Conservation (phyloP, 2,329 filamentous ascomycete species). For the Biscogniauxia sp. region DNA sequence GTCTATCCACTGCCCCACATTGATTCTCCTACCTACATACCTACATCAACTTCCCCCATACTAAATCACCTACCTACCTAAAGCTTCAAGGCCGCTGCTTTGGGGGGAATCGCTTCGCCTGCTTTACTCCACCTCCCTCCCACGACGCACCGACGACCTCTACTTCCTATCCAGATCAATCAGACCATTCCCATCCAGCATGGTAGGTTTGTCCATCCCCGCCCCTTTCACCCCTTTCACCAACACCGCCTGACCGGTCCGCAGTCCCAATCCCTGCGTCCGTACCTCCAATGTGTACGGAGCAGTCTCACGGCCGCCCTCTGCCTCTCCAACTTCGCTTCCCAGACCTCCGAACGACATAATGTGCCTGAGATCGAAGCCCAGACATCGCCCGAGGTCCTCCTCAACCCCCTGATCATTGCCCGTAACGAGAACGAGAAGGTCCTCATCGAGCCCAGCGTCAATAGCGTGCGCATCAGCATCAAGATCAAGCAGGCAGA, state of each 20-base stretch:
- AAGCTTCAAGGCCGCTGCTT: neutral
- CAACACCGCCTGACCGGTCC: constrained; percentile 22
- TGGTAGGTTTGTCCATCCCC: constrained; percentile 19
- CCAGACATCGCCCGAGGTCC: constrained; percentile 85
- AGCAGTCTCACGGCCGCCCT: constrained; percentile 92
- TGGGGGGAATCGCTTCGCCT: constrained; percentile 12
- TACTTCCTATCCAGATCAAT: neutral
- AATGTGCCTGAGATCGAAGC: constrained; percentile 98
- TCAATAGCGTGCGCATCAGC: constrained; percentile 96
- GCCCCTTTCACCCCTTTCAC: neutral
- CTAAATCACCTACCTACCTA: neutral
- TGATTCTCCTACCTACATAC: too few species aligned
- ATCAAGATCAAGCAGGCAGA: constrained; percentile 99
- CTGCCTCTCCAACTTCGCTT: constrained; percentile 94
- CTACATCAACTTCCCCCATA: neutral
- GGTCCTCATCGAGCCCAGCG: constrained; percentile 91
- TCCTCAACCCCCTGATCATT: constrained; percentile 86
- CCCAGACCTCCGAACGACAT: constrained; percentile 92
- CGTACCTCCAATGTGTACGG: constrained; percentile 94
- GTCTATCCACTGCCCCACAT: too few species aligned
- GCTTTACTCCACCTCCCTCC: neutral
- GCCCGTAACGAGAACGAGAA: constrained; percentile 96
- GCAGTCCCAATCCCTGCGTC: constrained; percentile 92
- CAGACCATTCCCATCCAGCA: constrained; percentile 12
- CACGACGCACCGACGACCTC: neutral